phyloP scores from a whole-genome alignment of 768 basidiomycete species.

The Favolaschia claudopus region DNA sequence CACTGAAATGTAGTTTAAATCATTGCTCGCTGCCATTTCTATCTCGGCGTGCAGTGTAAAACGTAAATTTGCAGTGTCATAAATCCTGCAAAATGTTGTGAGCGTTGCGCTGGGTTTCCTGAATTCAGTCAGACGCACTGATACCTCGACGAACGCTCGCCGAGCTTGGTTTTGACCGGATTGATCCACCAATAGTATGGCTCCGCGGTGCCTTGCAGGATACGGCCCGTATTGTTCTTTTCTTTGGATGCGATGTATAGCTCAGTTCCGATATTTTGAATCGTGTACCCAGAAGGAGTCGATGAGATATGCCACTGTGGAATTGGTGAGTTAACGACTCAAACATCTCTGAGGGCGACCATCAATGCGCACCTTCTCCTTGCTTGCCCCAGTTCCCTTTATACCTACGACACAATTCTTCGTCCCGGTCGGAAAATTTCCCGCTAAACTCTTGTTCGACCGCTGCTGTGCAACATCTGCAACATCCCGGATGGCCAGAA shows the following conservation, averaged over 20 bases:
- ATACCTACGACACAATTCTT: not conserved
- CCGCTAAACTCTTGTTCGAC: too few species aligned
- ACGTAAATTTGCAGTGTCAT: not conserved
- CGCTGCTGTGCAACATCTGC: too few species aligned
- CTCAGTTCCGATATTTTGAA: not conserved
- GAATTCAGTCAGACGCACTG: too few species aligned
- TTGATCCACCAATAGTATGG: not conserved
- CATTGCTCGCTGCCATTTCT: not conserved
- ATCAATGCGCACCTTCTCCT: not conserved
- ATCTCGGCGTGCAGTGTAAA: not conserved
- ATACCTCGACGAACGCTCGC: not conserved
- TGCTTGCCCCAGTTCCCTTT: not conserved
- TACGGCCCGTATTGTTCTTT: not conserved
- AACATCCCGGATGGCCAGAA: too few species aligned
- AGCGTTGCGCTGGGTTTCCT: too few species aligned
- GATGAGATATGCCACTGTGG: not conserved
- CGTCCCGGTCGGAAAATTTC: not conserved
- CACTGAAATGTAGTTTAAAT: not conserved
- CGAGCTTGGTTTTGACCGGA: not conserved
- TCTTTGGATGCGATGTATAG: not conserved
- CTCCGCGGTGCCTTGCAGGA: not conserved
- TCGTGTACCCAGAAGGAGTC: not conserved
- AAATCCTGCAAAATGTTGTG: not conserved
- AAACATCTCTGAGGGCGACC: not conserved
- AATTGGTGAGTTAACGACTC: not conserved